Conservation (phyloP, 768 basidiomycete species). For the Termitomyces sp. region DNA sequence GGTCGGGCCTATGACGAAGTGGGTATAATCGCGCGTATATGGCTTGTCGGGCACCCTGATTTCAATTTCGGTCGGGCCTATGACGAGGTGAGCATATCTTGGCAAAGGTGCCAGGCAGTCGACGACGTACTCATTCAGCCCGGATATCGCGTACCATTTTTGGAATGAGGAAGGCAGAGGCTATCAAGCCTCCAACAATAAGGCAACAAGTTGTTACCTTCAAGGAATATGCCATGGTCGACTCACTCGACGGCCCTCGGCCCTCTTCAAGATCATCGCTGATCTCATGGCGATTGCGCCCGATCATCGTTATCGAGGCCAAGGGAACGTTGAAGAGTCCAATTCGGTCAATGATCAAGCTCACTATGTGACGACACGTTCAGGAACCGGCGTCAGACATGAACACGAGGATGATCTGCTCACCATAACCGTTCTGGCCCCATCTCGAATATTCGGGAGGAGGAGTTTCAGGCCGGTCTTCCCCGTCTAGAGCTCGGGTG, state of each 20-base stretch:
- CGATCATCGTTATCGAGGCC: not conserved
- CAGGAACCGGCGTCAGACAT: not conserved
- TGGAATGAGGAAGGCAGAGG: slow-evolving; percentile 1
- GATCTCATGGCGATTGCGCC: not conserved
- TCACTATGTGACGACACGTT: not conserved
- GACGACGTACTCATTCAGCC: not conserved
- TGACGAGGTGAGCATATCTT: not conserved
- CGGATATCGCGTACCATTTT: not conserved
- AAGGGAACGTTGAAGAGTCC: not conserved
- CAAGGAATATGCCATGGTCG: not conserved
- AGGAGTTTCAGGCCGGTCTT: not conserved
- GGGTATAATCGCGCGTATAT: not conserved
- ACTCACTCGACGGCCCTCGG: not conserved
- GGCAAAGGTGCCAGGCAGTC: not conserved
- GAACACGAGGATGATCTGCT: not conserved
- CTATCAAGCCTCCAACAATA: not conserved
- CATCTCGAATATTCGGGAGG: not conserved
- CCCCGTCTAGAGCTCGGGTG: not conserved
- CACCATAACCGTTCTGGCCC: not conserved
- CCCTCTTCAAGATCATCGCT: not conserved
- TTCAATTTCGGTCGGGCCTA: not conserved
- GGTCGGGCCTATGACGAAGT: not conserved
- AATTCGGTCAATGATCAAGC: not conserved
- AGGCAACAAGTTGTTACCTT: not conserved
- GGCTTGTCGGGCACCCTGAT: not conserved